A percentile compares a stretch with the other conserved stretches of the same genome.
phyloP scores from a whole-genome alignment of 768 basidiomycete genomes.

The Clitopilus passeckerianus region DNA sequence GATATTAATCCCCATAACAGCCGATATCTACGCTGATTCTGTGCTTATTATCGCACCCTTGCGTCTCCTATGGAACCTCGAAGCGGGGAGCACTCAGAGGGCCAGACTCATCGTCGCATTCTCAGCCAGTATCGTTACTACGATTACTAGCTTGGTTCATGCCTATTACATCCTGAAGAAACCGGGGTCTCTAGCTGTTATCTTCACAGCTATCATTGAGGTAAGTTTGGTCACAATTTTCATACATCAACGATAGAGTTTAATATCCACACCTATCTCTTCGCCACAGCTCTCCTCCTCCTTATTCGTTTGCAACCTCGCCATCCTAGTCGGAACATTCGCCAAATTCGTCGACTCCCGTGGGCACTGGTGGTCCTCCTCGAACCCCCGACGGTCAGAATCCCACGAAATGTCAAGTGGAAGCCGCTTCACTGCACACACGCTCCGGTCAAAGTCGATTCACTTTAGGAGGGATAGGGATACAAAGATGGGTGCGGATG shows the following conservation, averaged over 20 bases:
- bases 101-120: constrained; percentile 42
- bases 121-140: constrained; percentile 48
- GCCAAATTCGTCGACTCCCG: constrained; percentile 10
- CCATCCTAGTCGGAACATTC: constrained; percentile 24
- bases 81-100: constrained; percentile 29
- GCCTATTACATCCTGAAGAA: constrained; percentile 30
- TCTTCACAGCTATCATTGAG: constrained; percentile 38
- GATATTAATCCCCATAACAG: neutral
- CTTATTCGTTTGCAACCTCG: constrained; percentile 32
- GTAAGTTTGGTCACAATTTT: constrained; percentile 13
- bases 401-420: neutral
- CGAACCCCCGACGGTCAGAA: neutral
- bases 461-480: neutral
- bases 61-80: constrained; percentile 25
- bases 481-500: neutral
- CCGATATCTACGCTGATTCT: constrained; percentile 31
- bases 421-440: neutral
- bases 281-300: constrained; percentile 23
- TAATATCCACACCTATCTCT: neutral
- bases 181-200: constrained; percentile 17
- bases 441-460: neutral
- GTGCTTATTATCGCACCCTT: constrained; percentile 41
- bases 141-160: constrained; percentile 39
- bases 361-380: neutral
- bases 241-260: neutral